phyloP scores from a whole-genome alignment of 2,329 filamentous ascomycete species.

The Epichloe gansuensis region DNA sequence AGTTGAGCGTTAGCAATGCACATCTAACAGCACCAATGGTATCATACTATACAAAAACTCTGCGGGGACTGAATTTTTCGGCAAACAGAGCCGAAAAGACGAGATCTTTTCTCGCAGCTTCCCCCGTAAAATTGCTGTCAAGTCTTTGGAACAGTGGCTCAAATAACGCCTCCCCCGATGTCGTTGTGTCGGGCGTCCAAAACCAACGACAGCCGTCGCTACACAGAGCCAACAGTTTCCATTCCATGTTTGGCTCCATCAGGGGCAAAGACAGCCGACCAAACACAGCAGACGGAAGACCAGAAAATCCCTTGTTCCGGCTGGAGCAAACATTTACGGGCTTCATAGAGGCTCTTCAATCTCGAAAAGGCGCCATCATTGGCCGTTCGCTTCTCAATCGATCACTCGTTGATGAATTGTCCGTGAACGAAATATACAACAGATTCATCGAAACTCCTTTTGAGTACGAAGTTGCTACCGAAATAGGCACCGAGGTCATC shows the following conservation, averaged over 20 bases:
- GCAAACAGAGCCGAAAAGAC: conserved; percentile 50
- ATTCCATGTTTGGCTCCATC: conserved; percentile 43
- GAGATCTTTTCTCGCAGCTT: conserved; percentile 61
- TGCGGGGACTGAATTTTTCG: conserved; percentile 52
- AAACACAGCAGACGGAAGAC: conserved; percentile 34
- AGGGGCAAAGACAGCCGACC: conserved; percentile 28
- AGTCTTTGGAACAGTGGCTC: conserved; percentile 58
- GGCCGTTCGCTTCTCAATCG: conserved; percentile 64
- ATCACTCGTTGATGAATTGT: conserved; percentile 57
- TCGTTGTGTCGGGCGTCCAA: conserved; percentile 20
- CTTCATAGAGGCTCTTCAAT: conserved; percentile 70
- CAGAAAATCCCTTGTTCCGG: conserved; percentile 54
- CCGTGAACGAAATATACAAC: conserved; percentile 85
- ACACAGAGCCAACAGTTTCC: conserved; percentile 32
- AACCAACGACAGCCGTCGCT: conserved; percentile 28
- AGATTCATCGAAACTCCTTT: conserved; percentile 70
- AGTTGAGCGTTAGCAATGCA: conserved; percentile 55
- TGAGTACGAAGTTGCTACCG: conserved; percentile 61
- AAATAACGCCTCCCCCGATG: conserved; percentile 22
- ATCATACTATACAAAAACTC: conserved; percentile 63
- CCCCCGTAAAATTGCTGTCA: conserved; percentile 86
- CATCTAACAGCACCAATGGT: conserved; percentile 55
- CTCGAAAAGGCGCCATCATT: conserved; percentile 75
- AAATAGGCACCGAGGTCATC: conserved; percentile 69
- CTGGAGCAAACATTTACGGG: conserved; percentile 77